Base-by-base conservation (phyloP, 2,329 filamentous ascomycete species). In the Fusarium zealandicum region DNA sequence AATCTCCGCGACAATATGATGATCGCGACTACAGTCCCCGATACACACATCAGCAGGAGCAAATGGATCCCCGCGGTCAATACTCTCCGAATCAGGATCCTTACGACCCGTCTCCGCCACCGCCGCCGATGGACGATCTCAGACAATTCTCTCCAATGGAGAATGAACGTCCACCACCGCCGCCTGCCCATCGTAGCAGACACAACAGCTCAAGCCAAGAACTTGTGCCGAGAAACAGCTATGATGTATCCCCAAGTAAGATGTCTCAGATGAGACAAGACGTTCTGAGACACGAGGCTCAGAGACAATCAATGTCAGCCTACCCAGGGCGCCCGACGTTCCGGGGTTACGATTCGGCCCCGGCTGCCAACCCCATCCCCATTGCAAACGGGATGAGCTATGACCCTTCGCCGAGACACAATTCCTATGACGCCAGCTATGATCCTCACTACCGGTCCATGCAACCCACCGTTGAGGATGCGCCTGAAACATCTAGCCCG, bases 391-490 rank as follows among this genome's bases (percentile, higher is more conserved):
- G 31, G 54, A 71, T 53, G 35, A 52, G 57, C 3, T 76, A 80
- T 35, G 67, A 72, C 46, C 67, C 73, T 1, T 64, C 75, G 1
- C 73, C 76, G 2, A 76, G 78, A 33, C 80, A 83, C 46, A 75
- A 80, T 47, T 80, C 82, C 1, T 82, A 82, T 51, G 82, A 86
- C 55, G 67, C 71, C 22, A 69, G 61, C 4, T 77, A 80, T 27
- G 81, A 80, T 46, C 65, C 71, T 31, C 78, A 78, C 33, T 73
- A 76, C 64, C 76, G 78, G 52, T 78, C 80, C 1, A 80, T 85
- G 82, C 85, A 86, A 63, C 83, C 82, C 3, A 87, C 81, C 6
- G 84, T 85, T 6, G 86, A 89, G 66, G 86, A 89, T 58, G 83
- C 80, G 6, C 84, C 85, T 4, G 84, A 86, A 41, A 80, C 82